Percentiles rank a stretch among this genome's conserved stretches.
phyloP scores from a whole-genome alignment of 768 basidiomycete genomes.

The Boletus sp. region DNA sequence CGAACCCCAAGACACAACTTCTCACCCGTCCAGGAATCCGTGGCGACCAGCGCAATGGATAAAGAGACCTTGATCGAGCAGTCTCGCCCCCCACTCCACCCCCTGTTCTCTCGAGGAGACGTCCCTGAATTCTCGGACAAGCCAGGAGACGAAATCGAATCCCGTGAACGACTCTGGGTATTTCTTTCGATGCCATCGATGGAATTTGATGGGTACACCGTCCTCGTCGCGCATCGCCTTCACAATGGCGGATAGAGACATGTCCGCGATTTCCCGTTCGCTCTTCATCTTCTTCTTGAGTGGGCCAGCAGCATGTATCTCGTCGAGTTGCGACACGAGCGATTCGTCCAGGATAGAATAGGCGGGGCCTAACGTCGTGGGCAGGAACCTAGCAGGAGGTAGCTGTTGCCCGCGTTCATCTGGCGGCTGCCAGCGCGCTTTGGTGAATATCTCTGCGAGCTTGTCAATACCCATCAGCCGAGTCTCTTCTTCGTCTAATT shows the following conservation, averaged over 20 bases:
- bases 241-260: slow-evolving; percentile 61
- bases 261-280: slow-evolving; percentile 66
- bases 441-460: slow-evolving; percentile 84
- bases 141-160: slow-evolving; percentile 86
- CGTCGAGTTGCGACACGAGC: slow-evolving; percentile 76
- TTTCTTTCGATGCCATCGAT: slow-evolving; percentile 73
- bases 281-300: slow-evolving; percentile 79
- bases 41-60: slow-evolving; percentile 78
- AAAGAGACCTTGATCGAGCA: slow-evolving; percentile 81
- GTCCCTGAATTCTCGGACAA: slow-evolving; percentile 88
- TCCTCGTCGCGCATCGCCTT: slow-evolving; percentile 85
- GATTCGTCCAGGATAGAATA: slow-evolving; percentile 75
- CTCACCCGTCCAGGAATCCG: slow-evolving; percentile 85
- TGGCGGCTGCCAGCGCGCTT: slow-evolving; percentile 71
- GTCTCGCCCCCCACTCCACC: slow-evolving; percentile 68
- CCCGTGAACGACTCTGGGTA: slow-evolving; percentile 88
- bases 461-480: slow-evolving; percentile 88
- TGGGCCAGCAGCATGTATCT: slow-evolving; percentile 71
- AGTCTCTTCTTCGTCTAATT: slow-evolving; percentile 81
- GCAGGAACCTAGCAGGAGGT: slow-evolving; percentile 71
- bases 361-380: slow-evolving; percentile 81
- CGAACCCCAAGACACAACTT: neutral
- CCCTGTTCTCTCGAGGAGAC: slow-evolving; percentile 80
- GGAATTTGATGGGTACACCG: slow-evolving; percentile 77
- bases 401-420: slow-evolving; percentile 38